Evolutionary conservation across 345 rosid species (phyloP), one percentile per base, ranked within the genome.

Genomic region (Gossypium mustelinum): DNA sequence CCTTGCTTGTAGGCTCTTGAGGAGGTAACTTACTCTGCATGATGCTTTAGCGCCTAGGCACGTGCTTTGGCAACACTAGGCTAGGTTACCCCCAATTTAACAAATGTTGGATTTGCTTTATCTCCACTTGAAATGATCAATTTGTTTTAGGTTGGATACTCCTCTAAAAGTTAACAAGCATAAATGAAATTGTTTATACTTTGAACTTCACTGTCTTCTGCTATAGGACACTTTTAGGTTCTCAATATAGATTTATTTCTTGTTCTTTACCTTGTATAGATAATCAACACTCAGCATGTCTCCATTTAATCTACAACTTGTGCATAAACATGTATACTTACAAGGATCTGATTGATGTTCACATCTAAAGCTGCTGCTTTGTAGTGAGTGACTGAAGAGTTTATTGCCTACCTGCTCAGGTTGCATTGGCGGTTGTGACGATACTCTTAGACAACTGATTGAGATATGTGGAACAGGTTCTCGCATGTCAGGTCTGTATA

Each of bases 381-480:
- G 39, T 13, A 41, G 72, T 3, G 44, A 9, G 65, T 41, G 2
- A 55, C 72, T 76, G 66, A 77, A 75, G 50, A 39, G 25, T 78
- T 70, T 56, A 51, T 69, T 83, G 22, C 45, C 56, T 76, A 20
- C 65, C 12, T 75, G 57, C 61, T 71, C 85, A 94, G 98, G 98
- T 75, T 92, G 98, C 82, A 79, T 94, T 66, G 98, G 98, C 77
- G 97, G 97, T 55, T 94, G 98, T 69, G 98, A 94, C 78, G 90
- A 85, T 47, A 90, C 80, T 34, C 93, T 91, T 34, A 90, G 82
- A 72, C 93, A 92, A 78, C 77, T 94, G 79, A 89, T 79, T 78
- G 96, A 92, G 76, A 91, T 92, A 68, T 94, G 98, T 79, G 98
- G 98, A 84, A 92, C 98, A 34, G 98, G 98, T 72, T 83, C 94